Evolutionary conservation across 768 basidiomycete genomes (phyloP).

Genomic region (Leucocoprinus birnbaumii): DNA sequence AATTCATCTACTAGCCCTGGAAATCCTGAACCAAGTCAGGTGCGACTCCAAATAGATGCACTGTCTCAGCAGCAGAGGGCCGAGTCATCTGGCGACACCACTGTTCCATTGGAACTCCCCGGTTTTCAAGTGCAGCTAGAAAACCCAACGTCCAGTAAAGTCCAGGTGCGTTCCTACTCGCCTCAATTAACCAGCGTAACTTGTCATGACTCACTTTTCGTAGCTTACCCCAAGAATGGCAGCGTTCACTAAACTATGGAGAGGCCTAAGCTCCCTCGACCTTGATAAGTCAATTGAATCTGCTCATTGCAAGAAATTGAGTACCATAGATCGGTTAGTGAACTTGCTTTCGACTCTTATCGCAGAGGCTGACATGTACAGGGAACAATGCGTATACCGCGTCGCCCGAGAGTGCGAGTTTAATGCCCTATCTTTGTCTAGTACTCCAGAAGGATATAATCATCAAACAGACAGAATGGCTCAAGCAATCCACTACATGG

Average conservation of each 20-base stretch:
- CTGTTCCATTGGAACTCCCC: neutral
- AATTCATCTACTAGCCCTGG: no score
- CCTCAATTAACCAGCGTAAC: neutral
- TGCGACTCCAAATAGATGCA: no score
- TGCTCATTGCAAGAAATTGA: neutral
- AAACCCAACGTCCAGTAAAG: neutral
- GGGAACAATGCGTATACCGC: slow-evolving; percentile 36
- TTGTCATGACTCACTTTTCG: neutral
- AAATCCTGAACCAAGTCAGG: no score
- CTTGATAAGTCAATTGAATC: neutral
- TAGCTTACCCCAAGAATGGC: slow-evolving; percentile 33
- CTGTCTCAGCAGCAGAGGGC: no score
- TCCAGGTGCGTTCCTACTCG: neutral
- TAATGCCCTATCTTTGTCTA: slow-evolving; percentile 7
- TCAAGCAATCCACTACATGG: slow-evolving; percentile 31
- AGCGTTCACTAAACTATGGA: slow-evolving; percentile 36
- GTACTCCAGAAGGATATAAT: slow-evolving; percentile 30
- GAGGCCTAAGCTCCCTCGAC: neutral
- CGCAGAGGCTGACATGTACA: slow-evolving; percentile 18
- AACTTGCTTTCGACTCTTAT: neutral
- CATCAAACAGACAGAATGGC: slow-evolving; percentile 29
- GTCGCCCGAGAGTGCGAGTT: slow-evolving; percentile 41
- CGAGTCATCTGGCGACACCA: neutral
- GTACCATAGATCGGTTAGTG: neutral
- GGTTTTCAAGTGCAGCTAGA: slow-evolving; percentile 6